phyloP scores from a whole-genome alignment of 2,329 filamentous ascomycete genomes.

The Rutstroemia sp. region DNA sequence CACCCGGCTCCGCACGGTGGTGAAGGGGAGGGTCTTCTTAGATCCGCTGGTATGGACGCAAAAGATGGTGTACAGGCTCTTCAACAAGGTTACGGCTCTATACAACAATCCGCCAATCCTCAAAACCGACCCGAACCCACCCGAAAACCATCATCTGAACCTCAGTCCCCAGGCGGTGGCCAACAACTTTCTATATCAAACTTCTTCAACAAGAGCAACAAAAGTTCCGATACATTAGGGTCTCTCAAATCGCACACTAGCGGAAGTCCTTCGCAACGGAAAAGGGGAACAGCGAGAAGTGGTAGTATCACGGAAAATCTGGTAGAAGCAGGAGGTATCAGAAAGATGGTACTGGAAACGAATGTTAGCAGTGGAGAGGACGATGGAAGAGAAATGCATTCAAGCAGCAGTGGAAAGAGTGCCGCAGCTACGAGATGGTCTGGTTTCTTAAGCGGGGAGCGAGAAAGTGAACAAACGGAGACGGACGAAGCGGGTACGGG shows the following conservation, averaged over 20 bases:
- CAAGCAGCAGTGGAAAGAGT: slow-evolving; percentile 5
- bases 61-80: slow-evolving; percentile 60
- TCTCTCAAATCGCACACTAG: slow-evolving; percentile 20
- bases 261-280: slow-evolving; percentile 27
- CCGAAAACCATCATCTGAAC: neutral
- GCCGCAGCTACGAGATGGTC: neutral
- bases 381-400: neutral
- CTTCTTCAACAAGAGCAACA: slow-evolving; percentile 4
- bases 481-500: neutral
- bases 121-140: neutral
- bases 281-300: slow-evolving; percentile 51
- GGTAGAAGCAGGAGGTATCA: slow-evolving; percentile 65
- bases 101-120: slow-evolving; percentile 15
- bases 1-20: slow-evolving; percentile 40
- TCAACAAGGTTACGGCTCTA: slow-evolving; percentile 45
- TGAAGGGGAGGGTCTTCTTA: slow-evolving; percentile 45
- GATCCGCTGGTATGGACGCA: slow-evolving; percentile 46
- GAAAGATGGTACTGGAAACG: slow-evolving; percentile 68
- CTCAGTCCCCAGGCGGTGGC: neutral
- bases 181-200: neutral
- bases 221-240: slow-evolving; percentile 26
- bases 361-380: slow-evolving; percentile 25
- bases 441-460: too few species aligned
- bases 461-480: neutral
- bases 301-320: slow-evolving; percentile 75